A percentile compares a stretch with the other conserved stretches of the same genome.
phyloP scores from a whole-genome alignment of 1,284 basidiomycete species.

The Microbotryomycetes sp. region DNA sequence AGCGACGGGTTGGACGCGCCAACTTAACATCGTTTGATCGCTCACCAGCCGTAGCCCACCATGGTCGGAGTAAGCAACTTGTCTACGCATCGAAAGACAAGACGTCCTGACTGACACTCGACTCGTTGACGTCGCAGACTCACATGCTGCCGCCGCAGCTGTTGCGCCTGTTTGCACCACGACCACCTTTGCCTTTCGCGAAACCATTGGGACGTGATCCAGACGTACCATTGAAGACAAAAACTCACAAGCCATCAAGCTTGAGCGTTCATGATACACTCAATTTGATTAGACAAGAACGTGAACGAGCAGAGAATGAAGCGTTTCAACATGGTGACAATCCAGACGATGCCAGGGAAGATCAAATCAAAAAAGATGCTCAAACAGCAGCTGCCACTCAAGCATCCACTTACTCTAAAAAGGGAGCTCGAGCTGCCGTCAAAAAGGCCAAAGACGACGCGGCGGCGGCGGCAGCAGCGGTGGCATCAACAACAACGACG shows the following conservation, averaged over 20 bases:
- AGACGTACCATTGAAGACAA: constrained; percentile 51
- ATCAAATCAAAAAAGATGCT: constrained; percentile 63
- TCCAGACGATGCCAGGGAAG: constrained; percentile 52
- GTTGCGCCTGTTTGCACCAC: constrained; percentile 86
- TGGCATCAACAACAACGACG: constrained; percentile 49
- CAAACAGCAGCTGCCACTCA: not conserved
- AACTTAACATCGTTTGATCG: not conserved
- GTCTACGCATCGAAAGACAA: not conserved
- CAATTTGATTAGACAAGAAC: constrained; percentile 62
- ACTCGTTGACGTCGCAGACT: constrained; percentile 18
- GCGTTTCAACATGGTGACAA: constrained; percentile 42
- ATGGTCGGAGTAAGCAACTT: constrained; percentile 25
- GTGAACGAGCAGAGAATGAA: constrained; percentile 30
- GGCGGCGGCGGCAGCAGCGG: constrained; percentile 47
- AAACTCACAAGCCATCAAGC: constrained; percentile 56
- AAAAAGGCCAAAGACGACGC: constrained; percentile 57
- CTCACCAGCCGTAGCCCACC: not conserved
- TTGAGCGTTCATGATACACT: constrained; percentile 66
- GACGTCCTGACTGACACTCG: not conserved
- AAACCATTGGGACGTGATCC: constrained; percentile 78
- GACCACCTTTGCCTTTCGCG: constrained; percentile 74
- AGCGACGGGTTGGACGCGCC: not conserved
- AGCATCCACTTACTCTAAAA: not conserved
- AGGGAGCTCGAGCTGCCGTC: constrained; percentile 29
- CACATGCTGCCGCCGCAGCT: constrained; percentile 79